Conservation (phyloP, 768 basidiomycete genomes). For the Kwoniella pini region DNA sequence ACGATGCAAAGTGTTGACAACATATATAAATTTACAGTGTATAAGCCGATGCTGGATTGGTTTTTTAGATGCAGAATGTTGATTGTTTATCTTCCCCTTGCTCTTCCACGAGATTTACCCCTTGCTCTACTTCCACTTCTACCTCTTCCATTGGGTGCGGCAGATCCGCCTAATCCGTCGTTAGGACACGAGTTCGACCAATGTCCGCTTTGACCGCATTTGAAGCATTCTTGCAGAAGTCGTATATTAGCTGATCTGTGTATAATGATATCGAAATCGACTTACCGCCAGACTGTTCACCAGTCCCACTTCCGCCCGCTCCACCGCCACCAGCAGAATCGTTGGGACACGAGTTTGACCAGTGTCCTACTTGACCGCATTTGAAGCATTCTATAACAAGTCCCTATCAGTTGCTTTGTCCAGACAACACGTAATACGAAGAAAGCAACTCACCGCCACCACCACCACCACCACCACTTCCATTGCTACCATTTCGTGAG, state of each 20-base stretch:
- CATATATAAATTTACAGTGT: too few relatives aligned
- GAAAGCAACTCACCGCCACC: conserved; percentile 19
- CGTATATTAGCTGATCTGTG: neutral
- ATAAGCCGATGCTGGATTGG: too few relatives aligned
- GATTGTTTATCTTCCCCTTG: neutral
- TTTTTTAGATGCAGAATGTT: too few relatives aligned
- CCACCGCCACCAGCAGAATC: neutral
- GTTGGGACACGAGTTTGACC: conserved; percentile 34
- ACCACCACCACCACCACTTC: conserved; percentile 20
- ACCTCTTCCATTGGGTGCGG: neutral
- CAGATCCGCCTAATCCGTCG: conserved; percentile 3
- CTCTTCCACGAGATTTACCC: neutral
- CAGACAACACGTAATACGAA: too few relatives aligned
- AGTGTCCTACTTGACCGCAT: conserved; percentile 47
- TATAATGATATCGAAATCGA: too few relatives aligned
- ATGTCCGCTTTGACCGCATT: conserved; percentile 46
- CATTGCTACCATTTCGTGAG: conserved; percentile 12
- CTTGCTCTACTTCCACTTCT: conserved; percentile 3
- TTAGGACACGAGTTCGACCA: conserved; percentile 36
- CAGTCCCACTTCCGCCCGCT: neutral
- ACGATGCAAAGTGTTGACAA: too few relatives aligned
- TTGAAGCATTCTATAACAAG: conserved; percentile 53
- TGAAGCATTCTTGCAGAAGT: conserved; percentile 43
- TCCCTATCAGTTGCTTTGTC: too few relatives aligned
- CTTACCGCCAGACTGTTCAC: conserved; percentile 5